Evolutionary conservation across 2,329 filamentous ascomycete species (phyloP), one percentile per base, ranked within the genome.

Genomic region (Aspergillus felis): DNA sequence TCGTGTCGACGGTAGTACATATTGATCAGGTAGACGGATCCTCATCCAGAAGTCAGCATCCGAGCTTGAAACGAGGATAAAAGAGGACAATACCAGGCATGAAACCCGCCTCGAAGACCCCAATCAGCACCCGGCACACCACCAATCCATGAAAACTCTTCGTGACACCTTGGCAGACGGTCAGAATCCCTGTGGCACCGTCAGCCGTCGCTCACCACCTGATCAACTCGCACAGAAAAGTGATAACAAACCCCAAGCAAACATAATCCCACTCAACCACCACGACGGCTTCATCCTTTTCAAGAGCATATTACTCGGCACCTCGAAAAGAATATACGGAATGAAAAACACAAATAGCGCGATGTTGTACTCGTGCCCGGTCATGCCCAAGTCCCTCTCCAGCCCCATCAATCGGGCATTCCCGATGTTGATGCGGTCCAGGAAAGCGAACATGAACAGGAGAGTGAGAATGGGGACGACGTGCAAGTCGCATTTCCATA

Each of bases 381-480:
- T 68, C 78, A 81, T 78, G 50, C 72, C 58, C 47, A 81, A 68
- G 51, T 78, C 73, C 49, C 66, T 65, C 60, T 79, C 75, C 12
- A 81, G 63, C 3, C 78, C 77, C 52, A 77, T 71, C 14, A 80
- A 69, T 4, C 78, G 71, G 1, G 78, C 79, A 66, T 81, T 81
- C 28, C 77, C 78, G 54, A 81, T 80, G 59, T 78, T 78, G 64
- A 76, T 74, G n/a, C 78, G 71, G 59, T 81, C 78, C 8, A 81
- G 66, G 54, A 80, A 80, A 2, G 76, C 72, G 41, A 78, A 68
- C 14, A 79, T 65, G 58, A 76, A 80, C 1, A 83, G 66, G 4
- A 80, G 55, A 55, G 73, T 78, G 9, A 83, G 66, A 17, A 79
- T 76, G 0, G 81, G 81, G 6, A 83, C 66, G 27, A 83, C 71